Evolutionary conservation across 176 grass and related monocot genomes (phyloP), one percentile per base, ranked within the genome.

Genomic region (Oryza punctata): DNA sequence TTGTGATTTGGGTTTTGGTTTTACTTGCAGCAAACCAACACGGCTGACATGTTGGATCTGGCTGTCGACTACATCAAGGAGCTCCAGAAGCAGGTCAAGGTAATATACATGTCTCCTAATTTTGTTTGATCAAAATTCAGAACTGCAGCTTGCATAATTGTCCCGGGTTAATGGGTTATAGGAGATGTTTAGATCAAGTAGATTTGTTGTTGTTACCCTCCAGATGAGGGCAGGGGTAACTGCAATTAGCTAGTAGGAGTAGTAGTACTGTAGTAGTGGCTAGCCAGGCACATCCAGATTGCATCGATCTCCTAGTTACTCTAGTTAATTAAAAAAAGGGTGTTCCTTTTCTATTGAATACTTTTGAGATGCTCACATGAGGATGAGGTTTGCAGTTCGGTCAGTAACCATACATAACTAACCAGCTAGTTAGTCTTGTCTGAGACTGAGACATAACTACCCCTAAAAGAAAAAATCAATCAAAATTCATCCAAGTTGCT

Each of bases 51-150:
- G 96, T 66, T 99, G 67, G 96, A 99, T 77, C 91, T 99, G 73
- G 96, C 96, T 0, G 96, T 94, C 13, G 91, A 99, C 41, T 96
- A 99, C 93, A 99, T 99, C 83, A 95, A 96, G 80, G 96, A 96
- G 35, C 93, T 99, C 61, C 93, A 96, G 85, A 94, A 87, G 84
- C 91, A 99, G 80, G 91, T 94, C 78, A 96, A 99, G 93, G 96
- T 99, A 49, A 49, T 16, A 98, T 3, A 26, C 3, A 43, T 19
- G n/a, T 19, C 0, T 61, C 4, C 18, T 7, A 21, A 21, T 57
- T 57, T 57, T 57, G 57, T 61, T 61, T 24, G 21, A 61, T 61
- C 57, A 61, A 24, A 61, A 61, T 61, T 61, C 9, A 10, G 21
- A 61, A 1, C 2, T n/a, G 21, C 2, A 10, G 21, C 21, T 61